Evolutionary conservation across 1,284 basidiomycete genomes (phyloP).

Genomic region (Sphagnurus paluster): DNA sequence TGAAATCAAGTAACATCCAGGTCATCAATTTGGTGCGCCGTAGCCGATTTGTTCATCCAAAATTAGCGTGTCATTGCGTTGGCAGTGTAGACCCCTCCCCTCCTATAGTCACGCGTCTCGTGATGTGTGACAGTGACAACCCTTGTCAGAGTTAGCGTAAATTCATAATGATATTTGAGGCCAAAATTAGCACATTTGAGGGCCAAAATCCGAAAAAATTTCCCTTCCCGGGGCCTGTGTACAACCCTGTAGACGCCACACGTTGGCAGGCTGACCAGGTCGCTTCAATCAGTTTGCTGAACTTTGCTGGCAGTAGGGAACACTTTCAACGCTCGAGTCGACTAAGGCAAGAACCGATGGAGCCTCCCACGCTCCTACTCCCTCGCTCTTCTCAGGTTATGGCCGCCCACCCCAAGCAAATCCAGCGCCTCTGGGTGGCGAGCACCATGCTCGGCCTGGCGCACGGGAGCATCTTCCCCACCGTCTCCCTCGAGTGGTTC

Average conservation of each 20-base stretch:
- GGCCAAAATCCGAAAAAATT: too few relatives aligned
- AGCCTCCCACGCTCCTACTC: constrained; percentile 70
- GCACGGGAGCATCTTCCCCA: constrained; percentile 77
- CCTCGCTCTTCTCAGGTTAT: constrained; percentile 70
- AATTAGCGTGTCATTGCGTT: too few relatives aligned
- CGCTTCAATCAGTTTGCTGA: constrained; percentile 82
- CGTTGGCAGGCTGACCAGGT: constrained; percentile 87
- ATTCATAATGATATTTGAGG: too few relatives aligned
- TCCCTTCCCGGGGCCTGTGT: too few relatives aligned
- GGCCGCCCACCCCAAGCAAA: constrained; percentile 56
- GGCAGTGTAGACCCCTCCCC: too few relatives aligned
- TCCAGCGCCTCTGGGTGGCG: constrained; percentile 72
- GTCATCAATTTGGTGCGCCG: too few relatives aligned
- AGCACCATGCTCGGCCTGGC: constrained; percentile 72
- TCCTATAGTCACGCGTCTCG: too few relatives aligned
- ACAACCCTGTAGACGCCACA: constrained; percentile 66
- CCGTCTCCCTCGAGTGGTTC: constrained; percentile 85
- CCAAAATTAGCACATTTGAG: too few relatives aligned
- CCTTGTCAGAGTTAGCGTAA: too few relatives aligned
- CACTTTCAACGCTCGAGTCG: constrained; percentile 27
- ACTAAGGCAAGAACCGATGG: constrained; percentile 62
- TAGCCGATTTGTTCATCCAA: too few relatives aligned
- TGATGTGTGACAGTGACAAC: too few relatives aligned
- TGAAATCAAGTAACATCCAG: too few relatives aligned
- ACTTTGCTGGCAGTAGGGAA: constrained; percentile 69